phyloP scores from a whole-genome alignment of 2,329 filamentous ascomycete species.

The Arthroderma sp. region DNA sequence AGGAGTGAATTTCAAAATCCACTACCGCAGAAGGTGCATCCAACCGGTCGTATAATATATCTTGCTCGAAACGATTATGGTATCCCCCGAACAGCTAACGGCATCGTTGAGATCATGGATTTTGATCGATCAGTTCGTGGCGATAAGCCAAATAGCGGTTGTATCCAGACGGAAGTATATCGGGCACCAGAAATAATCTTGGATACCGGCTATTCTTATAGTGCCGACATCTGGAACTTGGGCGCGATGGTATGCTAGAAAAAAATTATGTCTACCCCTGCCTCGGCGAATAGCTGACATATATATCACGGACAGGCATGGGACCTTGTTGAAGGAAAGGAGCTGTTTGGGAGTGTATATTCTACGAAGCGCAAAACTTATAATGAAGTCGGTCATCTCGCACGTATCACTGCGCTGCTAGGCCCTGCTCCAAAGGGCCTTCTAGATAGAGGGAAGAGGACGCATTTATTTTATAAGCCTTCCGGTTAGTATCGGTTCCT shows the following conservation, averaged over 20 bases:
- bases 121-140: slow-evolving; percentile 22
- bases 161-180: slow-evolving; percentile 32
- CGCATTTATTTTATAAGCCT: slow-evolving; percentile 13
- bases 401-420: slow-evolving; percentile 10
- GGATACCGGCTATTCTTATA: slow-evolving; percentile 22
- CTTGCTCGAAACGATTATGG: slow-evolving; percentile 22
- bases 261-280: slow-evolving; percentile 4
- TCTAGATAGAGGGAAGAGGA: slow-evolving; percentile 5
- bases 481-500: slow-evolving; percentile 14
- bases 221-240: slow-evolving; percentile 27
- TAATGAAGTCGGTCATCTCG: slow-evolving; percentile 12
- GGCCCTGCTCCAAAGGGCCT: slow-evolving; percentile 9
- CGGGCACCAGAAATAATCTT: slow-evolving; percentile 26
- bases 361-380: slow-evolving; percentile 11
- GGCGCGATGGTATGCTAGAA: slow-evolving; percentile 20
- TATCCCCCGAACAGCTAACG: slow-evolving; percentile 11
- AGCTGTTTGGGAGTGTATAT: slow-evolving; percentile 18
- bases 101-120: slow-evolving; percentile 21
- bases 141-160: slow-evolving; percentile 24
- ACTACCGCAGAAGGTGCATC: slow-evolving; percentile 18
- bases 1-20: slow-evolving; percentile 18
- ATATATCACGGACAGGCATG: slow-evolving; percentile 15
- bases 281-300: slow-evolving; percentile 17
- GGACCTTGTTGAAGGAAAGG: slow-evolving; percentile 20
- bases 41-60: slow-evolving; percentile 21